A percentile compares a stretch with the other conserved stretches of the same genome.
These are phyloP conservation scores for Aspergillus hancockii DNA, from an alignment of 495 filamentous ascomycete species.

Conservation along the genomic window DNA sequence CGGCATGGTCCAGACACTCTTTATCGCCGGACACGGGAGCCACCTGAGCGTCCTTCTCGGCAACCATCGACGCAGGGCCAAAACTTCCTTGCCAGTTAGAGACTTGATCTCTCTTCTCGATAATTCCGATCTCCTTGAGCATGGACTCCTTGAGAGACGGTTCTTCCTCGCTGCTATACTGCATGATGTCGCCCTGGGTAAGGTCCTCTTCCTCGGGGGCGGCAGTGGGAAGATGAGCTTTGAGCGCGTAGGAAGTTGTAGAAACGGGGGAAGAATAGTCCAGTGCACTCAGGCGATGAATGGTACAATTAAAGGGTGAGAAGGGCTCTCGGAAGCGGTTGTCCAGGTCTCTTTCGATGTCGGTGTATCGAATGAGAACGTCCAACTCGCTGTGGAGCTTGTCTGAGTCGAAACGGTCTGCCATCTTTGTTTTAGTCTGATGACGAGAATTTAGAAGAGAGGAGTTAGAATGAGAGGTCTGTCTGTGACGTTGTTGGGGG, in stretches of 20 bases:
- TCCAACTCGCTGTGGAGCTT: background rate
- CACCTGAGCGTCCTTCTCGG: background rate
- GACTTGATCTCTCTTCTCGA: background rate
- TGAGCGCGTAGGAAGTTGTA: background rate
- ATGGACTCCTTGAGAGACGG: background rate
- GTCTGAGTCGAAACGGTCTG: background rate
- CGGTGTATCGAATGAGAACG: background rate
- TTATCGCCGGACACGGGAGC: background rate
- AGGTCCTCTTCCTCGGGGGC: background rate
- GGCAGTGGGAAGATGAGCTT: background rate
- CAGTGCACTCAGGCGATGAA: background rate
- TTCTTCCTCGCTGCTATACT: background rate
- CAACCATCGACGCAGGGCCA: background rate
- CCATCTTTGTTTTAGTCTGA: background rate
- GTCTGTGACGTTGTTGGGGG: no score
- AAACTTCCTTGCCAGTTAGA: background rate
- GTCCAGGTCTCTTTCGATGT: slow-evolving; percentile 2
- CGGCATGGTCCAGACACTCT: background rate
- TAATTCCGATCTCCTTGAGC: background rate
- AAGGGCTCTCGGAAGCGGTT: slow-evolving; percentile 2
- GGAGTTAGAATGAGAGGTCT: background rate
- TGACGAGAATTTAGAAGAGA: background rate
- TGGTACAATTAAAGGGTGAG: slow-evolving; percentile 2
- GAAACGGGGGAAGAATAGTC: background rate
- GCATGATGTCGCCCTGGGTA: background rate